These are phyloP conservation scores for Eremothecium cymbalariae DNA, from an alignment of 1,139 yeast genomes.

Conservation along the genomic window DNA sequence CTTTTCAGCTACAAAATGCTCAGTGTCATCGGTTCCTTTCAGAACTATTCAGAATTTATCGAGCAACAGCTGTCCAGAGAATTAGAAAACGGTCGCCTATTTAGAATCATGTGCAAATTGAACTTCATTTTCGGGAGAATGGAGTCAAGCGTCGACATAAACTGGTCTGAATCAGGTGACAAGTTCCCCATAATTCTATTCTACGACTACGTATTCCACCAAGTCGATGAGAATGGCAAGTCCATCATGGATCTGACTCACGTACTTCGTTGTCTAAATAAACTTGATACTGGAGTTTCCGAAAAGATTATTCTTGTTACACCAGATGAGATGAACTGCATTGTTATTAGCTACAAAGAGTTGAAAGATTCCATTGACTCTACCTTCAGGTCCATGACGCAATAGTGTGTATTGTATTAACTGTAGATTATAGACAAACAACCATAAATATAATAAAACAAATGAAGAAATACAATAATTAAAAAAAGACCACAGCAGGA, in stretches of 20 bases:
- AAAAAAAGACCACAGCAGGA: too few species aligned
- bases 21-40: constrained; percentile 44
- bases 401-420: constrained; percentile 13
- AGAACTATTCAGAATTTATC: constrained; percentile 51
- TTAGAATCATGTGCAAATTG: constrained; percentile 71
- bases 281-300: constrained; percentile 86
- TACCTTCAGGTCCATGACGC: constrained; percentile 54
- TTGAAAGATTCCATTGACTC: constrained; percentile 65
- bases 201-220: constrained; percentile 80
- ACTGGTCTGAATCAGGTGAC: constrained; percentile 73
- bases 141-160: constrained; percentile 45
- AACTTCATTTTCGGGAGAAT: constrained; percentile 75
- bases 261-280: constrained; percentile 70
- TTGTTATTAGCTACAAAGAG: constrained; percentile 72
- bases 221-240: constrained; percentile 65
- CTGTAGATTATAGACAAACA: neutral
- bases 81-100: constrained; percentile 80
- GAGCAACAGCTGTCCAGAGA: constrained; percentile 65
- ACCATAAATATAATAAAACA: too few species aligned
- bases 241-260: constrained; percentile 79
- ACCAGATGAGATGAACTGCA: constrained; percentile 72
- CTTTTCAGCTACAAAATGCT: constrained; percentile 33
- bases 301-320: constrained; percentile 75
- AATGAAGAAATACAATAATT: too few species aligned
- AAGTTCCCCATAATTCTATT: constrained; percentile 70